Conservation (phyloP, 192 early-diverging fungal genomes). For the Umbelopsis sp. region DNA sequence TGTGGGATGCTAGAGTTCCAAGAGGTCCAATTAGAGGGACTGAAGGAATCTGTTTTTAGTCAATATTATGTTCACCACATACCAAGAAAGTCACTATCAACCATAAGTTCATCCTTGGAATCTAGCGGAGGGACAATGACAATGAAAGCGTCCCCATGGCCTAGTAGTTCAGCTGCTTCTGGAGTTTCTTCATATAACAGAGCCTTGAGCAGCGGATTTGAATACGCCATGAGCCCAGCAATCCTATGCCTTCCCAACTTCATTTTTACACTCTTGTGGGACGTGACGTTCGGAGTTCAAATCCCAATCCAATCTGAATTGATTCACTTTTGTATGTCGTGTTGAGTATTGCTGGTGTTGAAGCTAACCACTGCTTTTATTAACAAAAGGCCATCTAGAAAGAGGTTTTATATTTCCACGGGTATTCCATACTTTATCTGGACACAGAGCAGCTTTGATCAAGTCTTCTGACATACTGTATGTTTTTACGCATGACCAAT, state of each 20-base stretch:
- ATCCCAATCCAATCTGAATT: too few species aligned
- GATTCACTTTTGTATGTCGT: too few species aligned
- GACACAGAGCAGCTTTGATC: too few species aligned
- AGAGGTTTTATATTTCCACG: too few species aligned
- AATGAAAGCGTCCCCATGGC: slow-evolving; percentile 5
- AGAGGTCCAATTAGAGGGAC: background rate
- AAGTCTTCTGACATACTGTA: background rate
- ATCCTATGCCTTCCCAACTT: background rate
- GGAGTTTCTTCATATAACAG: background rate
- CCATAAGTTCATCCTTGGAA: background rate
- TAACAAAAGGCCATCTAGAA: too few species aligned
- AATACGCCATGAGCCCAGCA: background rate
- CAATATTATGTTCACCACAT: background rate
- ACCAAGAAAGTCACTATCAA: slow-evolving; percentile 23
- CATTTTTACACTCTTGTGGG: background rate
- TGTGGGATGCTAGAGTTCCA: background rate
- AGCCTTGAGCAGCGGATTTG: slow-evolving; percentile 15
- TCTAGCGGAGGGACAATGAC: slow-evolving; percentile 3
- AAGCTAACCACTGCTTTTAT: too few species aligned
- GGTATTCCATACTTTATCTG: too few species aligned
- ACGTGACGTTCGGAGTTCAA: slow-evolving; percentile 8
- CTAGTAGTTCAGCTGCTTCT: background rate
- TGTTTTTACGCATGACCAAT: background rate
- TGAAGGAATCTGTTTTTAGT: background rate
- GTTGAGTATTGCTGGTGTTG: too few species aligned